These are phyloP conservation scores for Hypoxylon rubiginosum DNA, from an alignment of 2,329 filamentous ascomycete species.

Conservation along the genomic window DNA sequence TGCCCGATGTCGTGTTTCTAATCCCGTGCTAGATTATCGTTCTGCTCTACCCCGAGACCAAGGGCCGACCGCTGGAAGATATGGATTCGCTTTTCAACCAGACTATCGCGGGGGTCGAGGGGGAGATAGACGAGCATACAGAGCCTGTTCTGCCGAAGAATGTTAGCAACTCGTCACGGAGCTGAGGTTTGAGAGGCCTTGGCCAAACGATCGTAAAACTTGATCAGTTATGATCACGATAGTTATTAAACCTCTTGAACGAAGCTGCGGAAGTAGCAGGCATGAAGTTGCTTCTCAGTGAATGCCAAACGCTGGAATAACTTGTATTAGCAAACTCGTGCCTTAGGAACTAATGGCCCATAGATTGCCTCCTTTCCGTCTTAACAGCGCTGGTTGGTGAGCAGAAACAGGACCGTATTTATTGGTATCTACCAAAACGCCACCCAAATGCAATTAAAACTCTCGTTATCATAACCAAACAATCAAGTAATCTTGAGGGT, in stretches of 20 bases:
- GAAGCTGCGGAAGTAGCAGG: background rate
- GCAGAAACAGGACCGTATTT: slow-evolving; percentile 34
- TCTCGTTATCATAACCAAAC: slow-evolving; percentile 14
- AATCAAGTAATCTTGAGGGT: background rate
- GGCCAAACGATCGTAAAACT: background rate
- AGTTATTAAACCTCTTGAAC: background rate
- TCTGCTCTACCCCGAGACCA: slow-evolving; percentile 50
- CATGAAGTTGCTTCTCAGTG: background rate
- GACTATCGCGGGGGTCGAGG: slow-evolving; percentile 1
- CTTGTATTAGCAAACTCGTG: background rate
- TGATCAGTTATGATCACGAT: background rate
- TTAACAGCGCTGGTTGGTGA: slow-evolving; percentile 41
- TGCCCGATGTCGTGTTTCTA: background rate
- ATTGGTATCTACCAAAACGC: slow-evolving; percentile 48
- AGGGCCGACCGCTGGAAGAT: slow-evolving; percentile 48
- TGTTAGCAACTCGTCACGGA: slow-evolving; percentile 16
- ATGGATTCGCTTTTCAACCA: slow-evolving; percentile 47
- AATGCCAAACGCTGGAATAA: background rate
- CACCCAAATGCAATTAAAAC: slow-evolving; percentile 39
- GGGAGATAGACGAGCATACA: slow-evolving; percentile 37
- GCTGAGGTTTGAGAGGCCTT: slow-evolving; percentile 16
- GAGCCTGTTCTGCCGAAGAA: slow-evolving; percentile 38
- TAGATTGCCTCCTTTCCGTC: background rate
- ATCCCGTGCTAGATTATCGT: slow-evolving; percentile 45
- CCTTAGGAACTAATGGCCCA: background rate